Conservation (phyloP, 495 filamentous ascomycete genomes). For the Geoglossum glabrum region DNA sequence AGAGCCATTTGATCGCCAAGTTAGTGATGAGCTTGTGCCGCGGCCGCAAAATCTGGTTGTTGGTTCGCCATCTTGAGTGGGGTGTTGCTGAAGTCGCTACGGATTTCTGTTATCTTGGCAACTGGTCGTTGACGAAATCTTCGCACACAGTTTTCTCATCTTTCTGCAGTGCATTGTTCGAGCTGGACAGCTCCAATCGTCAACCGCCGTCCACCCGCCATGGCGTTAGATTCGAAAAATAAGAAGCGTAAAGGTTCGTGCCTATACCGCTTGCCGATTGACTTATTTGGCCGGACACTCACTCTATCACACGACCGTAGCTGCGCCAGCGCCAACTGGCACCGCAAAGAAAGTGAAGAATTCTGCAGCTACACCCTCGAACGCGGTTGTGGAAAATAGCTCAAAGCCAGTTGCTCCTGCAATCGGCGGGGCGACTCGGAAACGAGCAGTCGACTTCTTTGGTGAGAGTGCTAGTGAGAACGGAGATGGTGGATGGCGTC, state of each 20-base stretch:
- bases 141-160: neutral
- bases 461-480: conserved; percentile 18
- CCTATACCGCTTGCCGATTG: neutral
- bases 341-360: conserved; percentile 1
- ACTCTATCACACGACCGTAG: neutral
- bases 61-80: neutral
- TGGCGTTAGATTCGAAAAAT: conserved; percentile 48
- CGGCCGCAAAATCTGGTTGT: no score
- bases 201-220: conserved; percentile 14
- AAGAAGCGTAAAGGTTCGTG: conserved; percentile 56
- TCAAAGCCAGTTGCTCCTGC: neutral
- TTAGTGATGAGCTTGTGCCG: neutral
- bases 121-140: neutral
- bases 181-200: neutral
- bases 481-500: conserved; percentile 18
- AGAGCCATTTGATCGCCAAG: no score
- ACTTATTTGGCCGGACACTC: neutral
- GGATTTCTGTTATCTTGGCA: neutral
- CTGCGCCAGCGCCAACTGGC: neutral
- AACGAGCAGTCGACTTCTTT: conserved; percentile 34
- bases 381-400: conserved; percentile 9
- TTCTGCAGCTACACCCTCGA: neutral
- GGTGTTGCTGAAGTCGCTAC: no score
- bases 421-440: conserved; percentile 21
- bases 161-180: no score